phyloP scores from a whole-genome alignment of 805 yeast species.

The Trichomonascus vanleenenianus region DNA sequence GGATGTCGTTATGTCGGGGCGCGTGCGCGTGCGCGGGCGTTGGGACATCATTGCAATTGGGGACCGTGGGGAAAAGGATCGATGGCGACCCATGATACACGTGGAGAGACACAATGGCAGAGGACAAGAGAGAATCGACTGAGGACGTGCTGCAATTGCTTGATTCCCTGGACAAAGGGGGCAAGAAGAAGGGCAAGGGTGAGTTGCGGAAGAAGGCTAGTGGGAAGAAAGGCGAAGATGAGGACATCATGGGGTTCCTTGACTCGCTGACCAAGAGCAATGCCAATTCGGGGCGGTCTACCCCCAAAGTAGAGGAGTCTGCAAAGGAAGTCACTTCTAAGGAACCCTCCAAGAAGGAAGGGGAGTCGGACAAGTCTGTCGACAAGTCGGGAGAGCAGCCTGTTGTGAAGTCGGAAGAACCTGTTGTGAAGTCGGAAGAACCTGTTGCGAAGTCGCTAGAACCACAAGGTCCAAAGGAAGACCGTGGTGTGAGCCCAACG shows the following conservation, averaged over 20 bases:
- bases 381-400: too few species aligned
- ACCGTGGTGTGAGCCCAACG: slow-evolving; percentile 1
- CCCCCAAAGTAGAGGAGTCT: slow-evolving; percentile 10
- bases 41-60: too few species aligned
- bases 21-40: too few species aligned
- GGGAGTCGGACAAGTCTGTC: background rate
- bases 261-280: slow-evolving; percentile 31
- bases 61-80: too few species aligned
- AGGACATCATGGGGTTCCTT: slow-evolving; percentile 36
- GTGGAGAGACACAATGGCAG: slow-evolving; percentile 1
- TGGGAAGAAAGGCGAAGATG: slow-evolving; percentile 16
- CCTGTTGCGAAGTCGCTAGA: too few species aligned
- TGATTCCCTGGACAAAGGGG: slow-evolving; percentile 29
- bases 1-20: too few species aligned
- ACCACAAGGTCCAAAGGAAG: background rate
- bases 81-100: background rate
- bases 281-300: slow-evolving; percentile 16
- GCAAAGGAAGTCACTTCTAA: background rate
- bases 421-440: too few species aligned
- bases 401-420: too few species aligned
- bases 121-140: slow-evolving; percentile 11
- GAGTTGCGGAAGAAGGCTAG: slow-evolving; percentile 10
- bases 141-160: slow-evolving; percentile 35
- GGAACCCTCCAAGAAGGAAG: background rate
- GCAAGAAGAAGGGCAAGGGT: slow-evolving; percentile 18